Evolutionary conservation across 2,329 filamentous ascomycete species (phyloP).

Genomic region (Aspergillus chevalieri): DNA sequence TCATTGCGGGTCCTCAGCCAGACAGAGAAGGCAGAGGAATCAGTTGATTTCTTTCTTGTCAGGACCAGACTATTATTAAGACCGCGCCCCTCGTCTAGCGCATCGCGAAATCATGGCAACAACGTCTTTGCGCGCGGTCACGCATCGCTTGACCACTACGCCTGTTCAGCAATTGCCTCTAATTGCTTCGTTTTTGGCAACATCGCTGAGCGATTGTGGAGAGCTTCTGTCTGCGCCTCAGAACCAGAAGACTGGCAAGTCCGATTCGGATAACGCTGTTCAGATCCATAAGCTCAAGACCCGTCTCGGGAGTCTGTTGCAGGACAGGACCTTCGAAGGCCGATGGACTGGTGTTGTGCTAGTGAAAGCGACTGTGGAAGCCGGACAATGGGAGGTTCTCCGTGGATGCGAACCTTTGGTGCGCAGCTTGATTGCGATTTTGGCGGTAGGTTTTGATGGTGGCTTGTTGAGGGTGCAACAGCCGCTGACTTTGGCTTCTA

Average conservation of each 20-base stretch:
- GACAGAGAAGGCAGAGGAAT: too few relatives aligned
- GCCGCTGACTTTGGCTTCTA: conserved; percentile 28
- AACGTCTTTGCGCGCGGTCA: conserved; percentile 37
- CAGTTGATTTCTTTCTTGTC: conserved; percentile 7
- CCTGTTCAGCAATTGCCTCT: conserved; percentile 67
- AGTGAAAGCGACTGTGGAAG: conserved; percentile 73
- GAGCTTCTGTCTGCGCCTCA: conserved; percentile 58
- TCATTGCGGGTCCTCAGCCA: background rate
- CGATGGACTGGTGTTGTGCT: conserved; percentile 72
- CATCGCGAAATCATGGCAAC: conserved; percentile 17
- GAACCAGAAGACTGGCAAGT: conserved; percentile 53
- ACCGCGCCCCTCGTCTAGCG: too few relatives aligned
- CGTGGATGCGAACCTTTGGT: conserved; percentile 71
- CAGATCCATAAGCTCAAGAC: conserved; percentile 77
- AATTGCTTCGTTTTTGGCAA: conserved; percentile 62
- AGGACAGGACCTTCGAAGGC: conserved; percentile 66
- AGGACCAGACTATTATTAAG: too few relatives aligned
- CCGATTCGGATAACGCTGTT: conserved; percentile 60
- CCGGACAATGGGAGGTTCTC: conserved; percentile 77
- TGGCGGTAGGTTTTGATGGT: conserved; percentile 52
- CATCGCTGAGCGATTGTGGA: conserved; percentile 49
- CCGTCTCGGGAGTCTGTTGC: conserved; percentile 68
- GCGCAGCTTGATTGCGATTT: conserved; percentile 63
- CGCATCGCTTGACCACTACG: conserved; percentile 58
- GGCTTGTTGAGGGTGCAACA: background rate